Evolutionary conservation across 2,329 filamentous ascomycete genomes (phyloP), one percentile per base, ranked within the genome.

Genomic region (Scopulariopsis brevicaulis): DNA sequence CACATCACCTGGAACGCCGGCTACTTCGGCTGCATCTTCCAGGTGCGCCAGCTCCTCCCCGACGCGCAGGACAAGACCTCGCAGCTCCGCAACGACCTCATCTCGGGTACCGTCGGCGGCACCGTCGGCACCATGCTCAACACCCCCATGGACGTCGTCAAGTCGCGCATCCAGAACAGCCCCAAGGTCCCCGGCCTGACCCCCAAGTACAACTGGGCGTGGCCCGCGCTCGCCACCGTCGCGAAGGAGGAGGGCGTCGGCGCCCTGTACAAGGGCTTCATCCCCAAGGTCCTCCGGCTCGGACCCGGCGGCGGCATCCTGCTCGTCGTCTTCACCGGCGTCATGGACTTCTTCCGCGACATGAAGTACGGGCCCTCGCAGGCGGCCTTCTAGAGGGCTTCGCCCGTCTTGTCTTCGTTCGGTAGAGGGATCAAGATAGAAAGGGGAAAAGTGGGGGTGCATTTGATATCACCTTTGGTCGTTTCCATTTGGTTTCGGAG

Each of bases 181-280:
- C 80, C 89, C 64, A 93, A 89, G 78, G 77, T 96, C 46, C 71
- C 87, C n/a, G 94, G 94, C 5, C 78, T 82, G 57, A 75, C 84
- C 24, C 89, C 89, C 69, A 99, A 99, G 81, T 99, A 99, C 79
- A 96, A 97, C 82, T 99, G 94, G 94, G 94, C 94, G 35, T 96
- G 86, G 83, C 89, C 90, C 53, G 85, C 90, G 24, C 78, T 96
- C 55, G 86, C 82, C 59, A 94, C 89, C 8, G 90, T 99, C 60
- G 85, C 90, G 74, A 90, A 84, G 75, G 94, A 99, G 76, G 94
- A 99, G 74, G 94, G 94, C 5, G 93, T 96, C 70, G 75, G 74
- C 54, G 94, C 94, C 46, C 78, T 99, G 60, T 99, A 99, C 81
- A 99, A 97, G 82, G 94, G 94, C 18, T 99, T 99, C 81, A 69